Percentiles rank a stretch among this genome's conserved stretches.
Conservation (phyloP, 1,139 yeast species). For the Yamadazyma kanchanaburiensis region DNA sequence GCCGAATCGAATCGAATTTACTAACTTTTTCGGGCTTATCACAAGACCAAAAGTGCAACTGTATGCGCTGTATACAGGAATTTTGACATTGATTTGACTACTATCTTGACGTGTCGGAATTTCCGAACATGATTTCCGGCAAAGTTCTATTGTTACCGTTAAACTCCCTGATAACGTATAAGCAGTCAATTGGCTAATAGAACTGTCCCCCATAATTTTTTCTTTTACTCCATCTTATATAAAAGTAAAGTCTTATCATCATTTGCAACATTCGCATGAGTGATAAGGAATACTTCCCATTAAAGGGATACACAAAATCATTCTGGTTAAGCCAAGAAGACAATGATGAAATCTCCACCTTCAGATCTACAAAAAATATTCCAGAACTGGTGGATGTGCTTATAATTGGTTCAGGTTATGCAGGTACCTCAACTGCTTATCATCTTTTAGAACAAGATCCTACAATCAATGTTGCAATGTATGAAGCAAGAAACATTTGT, state of each 20-base stretch:
- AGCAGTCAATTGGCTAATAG: background rate
- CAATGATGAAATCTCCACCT: slow-evolving; percentile 4
- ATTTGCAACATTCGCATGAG: background rate
- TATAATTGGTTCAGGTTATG: slow-evolving; percentile 39
- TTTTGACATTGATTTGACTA: no score
- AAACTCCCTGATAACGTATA: background rate
- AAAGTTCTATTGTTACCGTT: background rate
- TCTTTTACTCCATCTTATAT: background rate
- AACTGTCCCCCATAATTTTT: background rate
- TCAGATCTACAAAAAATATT: slow-evolving; percentile 3
- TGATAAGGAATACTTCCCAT: slow-evolving; percentile 4
- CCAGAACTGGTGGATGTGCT: slow-evolving; percentile 23
- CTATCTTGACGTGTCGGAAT: no score
- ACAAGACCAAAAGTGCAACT: no score
- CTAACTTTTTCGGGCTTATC: background rate
- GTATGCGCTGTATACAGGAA: no score
- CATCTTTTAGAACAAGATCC: slow-evolving; percentile 19
- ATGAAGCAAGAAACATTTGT: slow-evolving; percentile 41
- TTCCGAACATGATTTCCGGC: background rate
- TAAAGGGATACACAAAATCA: slow-evolving; percentile 6
- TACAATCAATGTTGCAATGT: slow-evolving; percentile 15
- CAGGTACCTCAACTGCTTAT: slow-evolving; percentile 36
- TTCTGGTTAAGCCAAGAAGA: slow-evolving; percentile 7
- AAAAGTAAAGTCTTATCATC: background rate
- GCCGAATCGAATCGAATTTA: background rate